A percentile compares a stretch with the other conserved stretches of the same genome.
Evolutionary conservation across 768 basidiomycete genomes (phyloP).

Genomic region (Cyclocybe cylindracea): DNA sequence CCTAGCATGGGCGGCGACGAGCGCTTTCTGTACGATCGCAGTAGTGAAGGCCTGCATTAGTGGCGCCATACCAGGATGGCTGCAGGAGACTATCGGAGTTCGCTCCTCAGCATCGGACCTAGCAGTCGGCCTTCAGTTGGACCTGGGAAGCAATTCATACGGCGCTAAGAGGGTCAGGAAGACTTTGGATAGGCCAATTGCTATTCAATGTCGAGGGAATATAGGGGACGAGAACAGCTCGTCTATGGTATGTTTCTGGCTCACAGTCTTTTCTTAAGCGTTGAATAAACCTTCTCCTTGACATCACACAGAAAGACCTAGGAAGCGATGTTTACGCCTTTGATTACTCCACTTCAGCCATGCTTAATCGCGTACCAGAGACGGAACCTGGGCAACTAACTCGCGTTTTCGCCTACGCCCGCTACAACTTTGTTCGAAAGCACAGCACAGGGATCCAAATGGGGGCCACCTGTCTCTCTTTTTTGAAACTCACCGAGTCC

Average conservation of each 20-base stretch:
- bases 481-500: slow-evolving; percentile 19
- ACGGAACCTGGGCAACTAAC: slow-evolving; percentile 8
- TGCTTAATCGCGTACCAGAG: slow-evolving; percentile 17
- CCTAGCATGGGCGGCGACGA: slow-evolving; percentile 29
- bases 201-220: no score
- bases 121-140: slow-evolving; percentile 21
- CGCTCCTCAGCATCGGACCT: slow-evolving; percentile 19
- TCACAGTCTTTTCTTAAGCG: background rate
- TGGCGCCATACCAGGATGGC: slow-evolving; percentile 25
- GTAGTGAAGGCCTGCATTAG: slow-evolving; percentile 25
- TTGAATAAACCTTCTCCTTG: no score
- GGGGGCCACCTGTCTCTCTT: slow-evolving; percentile 9
- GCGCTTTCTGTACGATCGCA: slow-evolving; percentile 25
- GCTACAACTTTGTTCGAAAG: slow-evolving; percentile 10
- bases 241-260: no score
- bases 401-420: slow-evolving; percentile 14
- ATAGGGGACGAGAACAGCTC: no score
- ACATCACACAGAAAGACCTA: slow-evolving; percentile 8
- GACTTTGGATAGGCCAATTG: background rate
- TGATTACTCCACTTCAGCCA: slow-evolving; percentile 17
- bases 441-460: slow-evolving; percentile 5
- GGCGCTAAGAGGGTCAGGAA: slow-evolving; percentile 1
- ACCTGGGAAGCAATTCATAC: slow-evolving; percentile 11
- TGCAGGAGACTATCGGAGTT: slow-evolving; percentile 26
- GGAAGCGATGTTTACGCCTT: slow-evolving; percentile 26